Percentiles rank a stretch among this genome's conserved stretches.
Evolutionary conservation across 768 basidiomycete genomes (phyloP).

Genomic region (Podaxis sp.): DNA sequence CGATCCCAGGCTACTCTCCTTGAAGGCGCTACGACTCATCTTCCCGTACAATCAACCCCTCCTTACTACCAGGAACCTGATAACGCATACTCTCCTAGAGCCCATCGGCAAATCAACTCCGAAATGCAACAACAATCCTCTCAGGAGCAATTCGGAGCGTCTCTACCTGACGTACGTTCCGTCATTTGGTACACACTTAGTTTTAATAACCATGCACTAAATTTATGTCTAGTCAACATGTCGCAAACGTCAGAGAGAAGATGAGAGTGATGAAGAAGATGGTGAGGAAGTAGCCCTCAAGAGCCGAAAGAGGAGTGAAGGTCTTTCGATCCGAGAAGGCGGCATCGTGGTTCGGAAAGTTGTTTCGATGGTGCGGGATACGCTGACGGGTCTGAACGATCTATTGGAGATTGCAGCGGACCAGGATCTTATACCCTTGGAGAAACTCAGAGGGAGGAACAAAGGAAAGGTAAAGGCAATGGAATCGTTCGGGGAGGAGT

Average conservation of each 20-base stretch:
- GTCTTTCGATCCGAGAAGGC: constrained; percentile 7
- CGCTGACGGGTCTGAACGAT: constrained; percentile 5
- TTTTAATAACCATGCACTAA: background rate
- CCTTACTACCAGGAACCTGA: background rate
- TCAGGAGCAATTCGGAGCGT: background rate
- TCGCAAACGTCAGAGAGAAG: constrained; percentile 6
- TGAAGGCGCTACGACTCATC: background rate
- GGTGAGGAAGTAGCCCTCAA: background rate
- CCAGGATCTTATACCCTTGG: constrained; percentile 5
- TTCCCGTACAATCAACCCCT: background rate
- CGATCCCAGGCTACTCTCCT: background rate
- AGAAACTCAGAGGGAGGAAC: background rate
- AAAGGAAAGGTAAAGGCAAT: background rate
- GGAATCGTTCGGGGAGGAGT: background rate
- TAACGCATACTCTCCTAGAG: background rate
- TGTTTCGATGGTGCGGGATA: constrained; percentile 10
- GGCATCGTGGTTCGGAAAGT: constrained; percentile 6
- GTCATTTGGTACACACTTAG: background rate
- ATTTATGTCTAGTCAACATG: background rate
- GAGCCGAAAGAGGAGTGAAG: background rate
- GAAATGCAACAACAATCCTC: background rate
- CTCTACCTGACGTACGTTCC: background rate
- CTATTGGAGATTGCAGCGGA: constrained; percentile 9
- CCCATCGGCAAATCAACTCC: background rate
- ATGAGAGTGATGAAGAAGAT: background rate